These are phyloP conservation scores for Helenozyma rhizophorensis DNA, from an alignment of 805 yeast species.

Conservation along the genomic window DNA sequence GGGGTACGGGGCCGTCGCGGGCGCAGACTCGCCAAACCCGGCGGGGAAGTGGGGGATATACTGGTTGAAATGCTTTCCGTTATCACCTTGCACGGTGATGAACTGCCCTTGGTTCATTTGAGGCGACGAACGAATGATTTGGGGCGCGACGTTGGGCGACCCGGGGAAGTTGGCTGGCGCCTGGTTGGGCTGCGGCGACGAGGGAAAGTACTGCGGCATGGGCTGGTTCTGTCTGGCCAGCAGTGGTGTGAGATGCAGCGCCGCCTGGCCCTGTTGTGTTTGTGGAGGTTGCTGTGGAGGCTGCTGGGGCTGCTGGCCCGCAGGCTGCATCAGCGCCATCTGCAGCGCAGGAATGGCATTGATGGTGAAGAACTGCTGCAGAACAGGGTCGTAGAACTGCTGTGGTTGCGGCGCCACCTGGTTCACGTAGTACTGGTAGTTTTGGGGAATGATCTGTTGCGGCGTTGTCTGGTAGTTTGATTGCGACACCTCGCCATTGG, in stretches of 20 bases:
- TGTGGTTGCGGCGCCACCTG: conserved; percentile 29
- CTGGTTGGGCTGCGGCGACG: conserved; percentile 27
- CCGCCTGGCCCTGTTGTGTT: too few relatives aligned
- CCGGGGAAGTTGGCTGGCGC: conserved; percentile 7
- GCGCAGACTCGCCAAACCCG: conserved; percentile 5
- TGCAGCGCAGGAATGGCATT: conserved; percentile 30
- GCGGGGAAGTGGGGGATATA: conserved; percentile 10
- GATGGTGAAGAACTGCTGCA: conserved; percentile 39
- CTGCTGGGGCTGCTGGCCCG: neutral
- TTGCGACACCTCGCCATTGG: neutral
- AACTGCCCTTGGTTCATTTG: conserved; percentile 7
- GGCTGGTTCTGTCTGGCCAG: conserved; percentile 7
- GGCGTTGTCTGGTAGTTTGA: conserved; percentile 4
- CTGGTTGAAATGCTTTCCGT: conserved; percentile 6
- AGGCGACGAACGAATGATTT: conserved; percentile 4
- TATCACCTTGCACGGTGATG: conserved; percentile 5
- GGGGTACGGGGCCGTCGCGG: conserved; percentile 10
- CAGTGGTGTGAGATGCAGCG: neutral
- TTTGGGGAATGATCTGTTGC: conserved; percentile 13
- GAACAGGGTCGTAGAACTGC: conserved; percentile 41
- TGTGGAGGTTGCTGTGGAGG: conserved; percentile 1
- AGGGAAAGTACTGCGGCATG: conserved; percentile 35
- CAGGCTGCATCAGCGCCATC: conserved; percentile 17
- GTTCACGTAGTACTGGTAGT: conserved; percentile 20
- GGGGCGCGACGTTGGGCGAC: conserved; percentile 8